phyloP scores from a whole-genome alignment of 2,329 filamentous ascomycete genomes.

The Cladosporium sp. region DNA sequence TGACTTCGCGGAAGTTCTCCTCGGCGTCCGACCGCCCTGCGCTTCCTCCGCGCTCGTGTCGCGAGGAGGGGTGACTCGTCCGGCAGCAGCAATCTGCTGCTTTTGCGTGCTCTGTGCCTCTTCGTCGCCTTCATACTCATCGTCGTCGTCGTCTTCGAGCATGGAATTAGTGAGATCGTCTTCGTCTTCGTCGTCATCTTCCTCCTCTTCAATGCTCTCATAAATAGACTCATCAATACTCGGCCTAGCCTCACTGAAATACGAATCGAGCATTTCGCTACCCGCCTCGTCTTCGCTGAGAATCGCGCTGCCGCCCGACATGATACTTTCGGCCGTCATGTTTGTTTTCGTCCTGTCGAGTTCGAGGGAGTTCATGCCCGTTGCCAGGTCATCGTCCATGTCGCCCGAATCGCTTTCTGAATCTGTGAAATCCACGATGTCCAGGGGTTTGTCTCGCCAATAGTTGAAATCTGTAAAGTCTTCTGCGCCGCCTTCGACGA shows the following conservation, averaged over 20 bases:
- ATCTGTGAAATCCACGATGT: slow-evolving; percentile 82
- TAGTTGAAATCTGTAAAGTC: slow-evolving; percentile 97
- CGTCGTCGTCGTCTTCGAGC: slow-evolving; percentile 14
- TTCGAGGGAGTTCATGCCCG: slow-evolving; percentile 9
- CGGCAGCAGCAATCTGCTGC: neutral
- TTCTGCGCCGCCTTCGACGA: slow-evolving; percentile 85
- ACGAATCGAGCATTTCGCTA: slow-evolving; percentile 22
- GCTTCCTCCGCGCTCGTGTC: neutral
- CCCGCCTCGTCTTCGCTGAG: slow-evolving; percentile 31
- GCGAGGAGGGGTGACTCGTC: slow-evolving; percentile 1
- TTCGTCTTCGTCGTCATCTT: slow-evolving; percentile 17
- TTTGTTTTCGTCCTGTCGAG: slow-evolving; percentile 17
- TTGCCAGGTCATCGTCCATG: slow-evolving; percentile 29
- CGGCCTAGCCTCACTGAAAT: slow-evolving; percentile 16
- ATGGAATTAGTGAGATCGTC: slow-evolving; percentile 18
- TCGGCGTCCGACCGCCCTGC: slow-evolving; percentile 4
- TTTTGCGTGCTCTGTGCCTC: slow-evolving; percentile 17
- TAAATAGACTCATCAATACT: slow-evolving; percentile 18
- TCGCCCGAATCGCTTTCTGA: slow-evolving; percentile 55
- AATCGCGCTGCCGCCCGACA: slow-evolving; percentile 12
- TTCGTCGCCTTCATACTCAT: slow-evolving; percentile 21
- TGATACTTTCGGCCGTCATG: slow-evolving; percentile 15
- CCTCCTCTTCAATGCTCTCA: slow-evolving; percentile 23
- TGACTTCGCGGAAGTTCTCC: neutral
- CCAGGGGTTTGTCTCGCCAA: slow-evolving; percentile 81